Base-by-base conservation (phyloP, 2,329 filamentous ascomycete species). In the Penicillium sp. region DNA sequence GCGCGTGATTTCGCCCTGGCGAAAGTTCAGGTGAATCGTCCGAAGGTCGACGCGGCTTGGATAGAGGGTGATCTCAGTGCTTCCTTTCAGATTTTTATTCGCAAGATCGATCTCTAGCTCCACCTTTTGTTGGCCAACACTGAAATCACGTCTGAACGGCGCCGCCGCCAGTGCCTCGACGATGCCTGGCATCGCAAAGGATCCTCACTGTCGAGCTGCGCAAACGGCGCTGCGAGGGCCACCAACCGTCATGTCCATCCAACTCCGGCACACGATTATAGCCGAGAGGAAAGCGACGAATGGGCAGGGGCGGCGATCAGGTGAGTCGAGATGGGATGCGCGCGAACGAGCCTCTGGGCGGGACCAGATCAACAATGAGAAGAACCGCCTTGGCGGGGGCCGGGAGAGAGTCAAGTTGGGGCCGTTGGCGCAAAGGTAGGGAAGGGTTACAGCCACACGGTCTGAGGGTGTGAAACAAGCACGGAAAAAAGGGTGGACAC, bases 41-140 rank as follows among this genome's bases (percentile, higher is more conserved):
- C 78, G 80, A 54, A 89, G 75, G 35, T 86, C 81, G 60, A 80
- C 79, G 59, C 80, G 78, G 58, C 83, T 80, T 19, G 87, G 87
- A 66, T 89, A 88, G 55, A 98, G 86, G 33, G 88, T 89, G 66
- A 99, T 89, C 66, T 93, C 89, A 9, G 90, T 91, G 63, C 85
- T 89, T 52, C 95, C 95, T 61, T 85, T 87, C 69, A 98, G 79
- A 70, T 83, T 85, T 75, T 88, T 89, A 55, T 85, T 85, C 64
- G 85, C 83, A 73, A 99, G 96, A 78, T 96, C 90, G 72, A 99
- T 82, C 69, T 98, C 93, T 60, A 99, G 82, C 69, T 92, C 89
- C 51, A 99, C 88, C 73, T 91, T 90, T 78, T 98, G 94, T 77
- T 92, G 89, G 55, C 91, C 83, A 58, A 98, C 80, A 50, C 81